Evolutionary conservation across 2,329 filamentous ascomycete genomes (phyloP).

Genomic region (Fusarium redolens): DNA sequence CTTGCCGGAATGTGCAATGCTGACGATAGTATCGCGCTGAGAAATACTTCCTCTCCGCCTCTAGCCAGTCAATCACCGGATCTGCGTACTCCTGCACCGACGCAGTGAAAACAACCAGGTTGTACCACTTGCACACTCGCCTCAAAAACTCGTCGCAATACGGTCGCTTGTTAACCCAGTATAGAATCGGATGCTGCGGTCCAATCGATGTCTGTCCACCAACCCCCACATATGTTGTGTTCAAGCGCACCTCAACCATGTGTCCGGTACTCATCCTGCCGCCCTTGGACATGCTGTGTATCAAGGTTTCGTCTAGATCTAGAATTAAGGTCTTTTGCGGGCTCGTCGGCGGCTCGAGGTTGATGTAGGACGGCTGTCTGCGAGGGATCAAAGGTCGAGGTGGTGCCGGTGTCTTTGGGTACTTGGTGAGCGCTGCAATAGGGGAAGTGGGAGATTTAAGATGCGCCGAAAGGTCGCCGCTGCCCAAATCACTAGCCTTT

Average conservation of each 20-base stretch:
- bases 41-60: conserved; percentile 97
- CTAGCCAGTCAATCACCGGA: conserved; percentile 98
- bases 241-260: conserved; percentile 97
- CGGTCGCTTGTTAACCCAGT: conserved; percentile 98
- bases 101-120: conserved; percentile 94
- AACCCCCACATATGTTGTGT: conserved; percentile 75
- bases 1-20: conserved; percentile 95
- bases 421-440: conserved; percentile 81
- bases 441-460: conserved; percentile 95
- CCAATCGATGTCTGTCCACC: conserved; percentile 74
- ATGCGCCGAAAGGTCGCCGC: conserved; percentile 74
- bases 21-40: conserved; percentile 93
- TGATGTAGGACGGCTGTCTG: conserved; percentile 88
- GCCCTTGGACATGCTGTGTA: conserved; percentile 97
- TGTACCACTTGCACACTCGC: conserved; percentile 96
- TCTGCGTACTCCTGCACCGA: conserved; percentile 99
- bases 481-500: conserved; percentile 54
- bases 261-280: conserved; percentile 95
- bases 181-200: conserved; percentile 89
- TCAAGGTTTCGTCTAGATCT: conserved; percentile 96
- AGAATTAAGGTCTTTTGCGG: conserved; percentile 94
- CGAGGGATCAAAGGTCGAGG: conserved; percentile 90
- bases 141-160: conserved; percentile 97
- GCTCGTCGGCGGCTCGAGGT: conserved; percentile 64
- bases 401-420: conserved; percentile 88